Evolutionary conservation across 257 asterid species (phyloP), one percentile per base, ranked within the genome.

Genomic region (Solanum sitiens): DNA sequence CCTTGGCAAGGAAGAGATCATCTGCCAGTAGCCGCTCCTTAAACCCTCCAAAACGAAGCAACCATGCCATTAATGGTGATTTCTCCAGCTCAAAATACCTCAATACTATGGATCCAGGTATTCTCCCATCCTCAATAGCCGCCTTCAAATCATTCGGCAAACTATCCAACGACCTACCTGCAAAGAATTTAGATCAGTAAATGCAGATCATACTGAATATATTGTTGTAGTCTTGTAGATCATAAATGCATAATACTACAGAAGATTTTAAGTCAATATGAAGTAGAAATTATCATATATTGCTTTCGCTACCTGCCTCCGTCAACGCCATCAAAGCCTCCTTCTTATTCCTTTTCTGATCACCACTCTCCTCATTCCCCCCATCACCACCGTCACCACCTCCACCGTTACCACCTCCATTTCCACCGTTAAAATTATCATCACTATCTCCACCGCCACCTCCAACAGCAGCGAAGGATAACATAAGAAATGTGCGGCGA

Each of bases 11-110:
- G 91, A 97, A 97, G 63, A 97, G 95, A 93, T 97, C 99, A 89
- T 97, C 99, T 40, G 99, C 99, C 93, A 97, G 87, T 87, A 97
- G 91, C 90, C 99, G 89, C 90, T 97, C 99, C 94, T 94, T 97
- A 88, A 95, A 97, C 42, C 99, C 99, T n/a, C 93, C 96, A 77
- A 95, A 97, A 14, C 59, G 90, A 93, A 95, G 91, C 80, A 97
- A 88, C 99, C 99, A 95, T 5, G 94, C 87, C 9, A 95, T 27
- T 8, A 94, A 85, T 8, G 94, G 93, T 5, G 98, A 94, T 73
- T 92, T 96, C 47, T 97, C 98, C 40, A 97, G 94, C 89, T 95
- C 96, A 30, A 97, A 91, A 72, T 88, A 97, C 89, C 92, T 92
- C 91, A 83, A 74, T 53, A 95, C 87, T 56, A 97, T 92, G 83